phyloP scores from a whole-genome alignment of 306 rosid species.

The Citrullus mucosospermus region DNA sequence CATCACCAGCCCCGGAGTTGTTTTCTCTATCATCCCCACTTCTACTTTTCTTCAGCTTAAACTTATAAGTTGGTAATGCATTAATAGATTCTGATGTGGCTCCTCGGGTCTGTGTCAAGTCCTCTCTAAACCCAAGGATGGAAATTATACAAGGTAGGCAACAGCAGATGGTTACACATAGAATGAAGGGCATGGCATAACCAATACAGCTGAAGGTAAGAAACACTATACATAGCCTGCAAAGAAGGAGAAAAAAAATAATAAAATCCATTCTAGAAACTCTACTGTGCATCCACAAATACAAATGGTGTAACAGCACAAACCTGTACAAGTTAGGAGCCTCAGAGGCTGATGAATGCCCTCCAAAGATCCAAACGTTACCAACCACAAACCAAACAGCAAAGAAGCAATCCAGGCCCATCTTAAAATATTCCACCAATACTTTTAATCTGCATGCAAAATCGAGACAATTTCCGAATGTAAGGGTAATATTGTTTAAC shows the following conservation, averaged over 20 bases:
- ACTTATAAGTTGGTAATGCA: conserved; percentile 79
- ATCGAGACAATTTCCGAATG: background rate
- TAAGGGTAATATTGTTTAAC: background rate
- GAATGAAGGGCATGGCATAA: conserved; percentile 97
- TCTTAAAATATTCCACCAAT: conserved; percentile 79
- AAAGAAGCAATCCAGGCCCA: conserved; percentile 90
- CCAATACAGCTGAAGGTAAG: conserved; percentile 92
- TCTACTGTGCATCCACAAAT: background rate
- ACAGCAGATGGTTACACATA: conserved; percentile 95
- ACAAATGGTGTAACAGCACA: conserved; percentile 6
- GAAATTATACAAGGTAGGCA: conserved; percentile 96
- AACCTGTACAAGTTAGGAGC: conserved; percentile 97
- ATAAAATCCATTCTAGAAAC: background rate
- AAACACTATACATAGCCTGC: conserved; percentile 93
- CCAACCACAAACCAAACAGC: conserved; percentile 98
- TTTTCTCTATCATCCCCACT: conserved; percentile 33
- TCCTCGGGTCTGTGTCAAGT: conserved; percentile 66
- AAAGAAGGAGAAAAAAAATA: conserved; percentile 18
- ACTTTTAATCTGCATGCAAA: conserved; percentile 49
- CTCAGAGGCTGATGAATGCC: conserved; percentile 48
- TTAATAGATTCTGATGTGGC: conserved; percentile 86
- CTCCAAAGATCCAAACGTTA: conserved; percentile 97
- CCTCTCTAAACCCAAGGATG: conserved; percentile 89
- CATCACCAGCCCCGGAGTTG: conserved; percentile 40
- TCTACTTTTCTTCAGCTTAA: conserved; percentile 68